Conservation (phyloP, 2,329 filamentous ascomycete species). For the Amauroascus verrucosus region DNA sequence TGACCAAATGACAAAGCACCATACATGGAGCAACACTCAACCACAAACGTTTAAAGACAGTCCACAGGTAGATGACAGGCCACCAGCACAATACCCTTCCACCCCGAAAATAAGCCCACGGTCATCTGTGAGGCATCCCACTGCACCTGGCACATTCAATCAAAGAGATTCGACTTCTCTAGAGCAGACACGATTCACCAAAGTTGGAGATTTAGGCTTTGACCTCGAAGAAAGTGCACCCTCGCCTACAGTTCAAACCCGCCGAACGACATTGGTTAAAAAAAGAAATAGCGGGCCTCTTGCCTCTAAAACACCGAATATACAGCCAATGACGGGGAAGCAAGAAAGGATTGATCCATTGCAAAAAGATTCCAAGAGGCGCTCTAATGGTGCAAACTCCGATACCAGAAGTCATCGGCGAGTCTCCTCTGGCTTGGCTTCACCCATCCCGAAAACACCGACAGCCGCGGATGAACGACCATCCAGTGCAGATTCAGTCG, state of each 20-base stretch:
- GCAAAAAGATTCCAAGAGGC: slow-evolving; percentile 22
- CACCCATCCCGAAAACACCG: slow-evolving; percentile 10
- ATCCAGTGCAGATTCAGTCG: slow-evolving; percentile 72
- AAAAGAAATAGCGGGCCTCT: slow-evolving; percentile 23
- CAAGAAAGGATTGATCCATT: slow-evolving; percentile 23
- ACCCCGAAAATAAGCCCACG: slow-evolving; percentile 19
- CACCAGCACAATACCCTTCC: slow-evolving; percentile 15
- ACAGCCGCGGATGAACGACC: slow-evolving; percentile 41
- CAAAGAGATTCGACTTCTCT: slow-evolving; percentile 1
- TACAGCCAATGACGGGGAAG: slow-evolving; percentile 20
- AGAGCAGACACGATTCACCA: slow-evolving; percentile 10
- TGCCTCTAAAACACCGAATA: slow-evolving; percentile 22
- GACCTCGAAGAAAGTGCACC: slow-evolving; percentile 55
- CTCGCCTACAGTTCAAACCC: slow-evolving; percentile 57
- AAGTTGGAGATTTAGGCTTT: slow-evolving; percentile 24
- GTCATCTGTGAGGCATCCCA: slow-evolving; percentile 13
- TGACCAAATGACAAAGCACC: slow-evolving; percentile 48
- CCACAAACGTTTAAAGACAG: slow-evolving; percentile 46
- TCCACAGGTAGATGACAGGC: slow-evolving; percentile 32
- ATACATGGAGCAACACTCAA: slow-evolving; percentile 48
- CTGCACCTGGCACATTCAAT: not conserved
- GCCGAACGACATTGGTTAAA: slow-evolving; percentile 34
- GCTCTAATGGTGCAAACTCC: slow-evolving; percentile 24
- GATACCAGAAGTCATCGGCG: slow-evolving; percentile 27
- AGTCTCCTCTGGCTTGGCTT: slow-evolving; percentile 24